Evolutionary conservation across 2,329 filamentous ascomycete species (phyloP), one percentile per base, ranked within the genome.

Genomic region (Penicillium sp.): DNA sequence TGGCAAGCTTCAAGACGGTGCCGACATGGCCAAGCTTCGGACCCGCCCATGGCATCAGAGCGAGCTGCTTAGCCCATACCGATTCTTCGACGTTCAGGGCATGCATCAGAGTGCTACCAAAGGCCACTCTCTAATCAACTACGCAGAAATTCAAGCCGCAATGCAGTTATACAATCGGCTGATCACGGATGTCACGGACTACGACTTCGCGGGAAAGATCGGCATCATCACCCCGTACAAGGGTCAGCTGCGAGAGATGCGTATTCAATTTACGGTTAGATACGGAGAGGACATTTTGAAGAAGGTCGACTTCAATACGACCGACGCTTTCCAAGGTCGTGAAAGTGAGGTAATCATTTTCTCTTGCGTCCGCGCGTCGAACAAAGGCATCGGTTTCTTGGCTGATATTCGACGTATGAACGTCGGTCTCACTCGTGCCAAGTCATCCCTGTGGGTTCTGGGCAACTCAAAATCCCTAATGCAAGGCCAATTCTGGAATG

Each of bases 221-320:
- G 93, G 93, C 54, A 91, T 98, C 63, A 98, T 98, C 62, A 97
- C 94, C 1, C 93, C 91, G 0, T 98, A 98, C 69, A 98, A 97
- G 63, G 89, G 88, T 14, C 93, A 98, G 63, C 72, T 98, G 10
- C 80, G 77, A 41, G 84, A 89, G 63, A 75, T 98, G 43, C 89
- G 86, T 49, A 73, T 76, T 32, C 81, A 83, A 2, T 98, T 98
- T 63, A 70, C 75, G 7, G 71, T 76, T 10, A 75, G 75, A 29
- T 97, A 86, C 58, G 89, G 91, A 23, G 79, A 86, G 3, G 68
- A 65, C 0, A 89, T 98, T 50, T 76, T 83, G 16, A 83, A 86
- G 20, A 78, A 78, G 14, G 85, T 98, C 50, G 94, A 98, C 53
- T 98, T 98, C 77, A 98, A 98, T 65, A 98, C 93, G 0, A 98